A percentile compares a stretch with the other conserved stretches of the same genome.
These are phyloP conservation scores for Leptographium procerum DNA, from an alignment of 2,329 filamentous ascomycete genomes.

Conservation along the genomic window DNA sequence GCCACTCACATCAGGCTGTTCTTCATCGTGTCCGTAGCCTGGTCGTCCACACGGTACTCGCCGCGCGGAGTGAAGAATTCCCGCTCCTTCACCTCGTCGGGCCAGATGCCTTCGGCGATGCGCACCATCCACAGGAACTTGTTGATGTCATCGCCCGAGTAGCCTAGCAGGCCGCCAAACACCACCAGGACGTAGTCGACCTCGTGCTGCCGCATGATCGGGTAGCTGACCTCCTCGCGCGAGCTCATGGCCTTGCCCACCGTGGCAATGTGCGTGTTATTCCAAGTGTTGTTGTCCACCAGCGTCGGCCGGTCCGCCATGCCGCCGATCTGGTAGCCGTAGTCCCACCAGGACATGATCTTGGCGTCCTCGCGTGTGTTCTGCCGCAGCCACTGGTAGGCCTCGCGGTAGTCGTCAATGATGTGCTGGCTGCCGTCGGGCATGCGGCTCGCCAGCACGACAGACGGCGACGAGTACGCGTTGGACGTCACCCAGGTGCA, in stretches of 20 bases:
- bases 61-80: slow-evolving; percentile 90
- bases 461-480: slow-evolving; percentile 95
- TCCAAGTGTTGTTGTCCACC: slow-evolving; percentile 99
- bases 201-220: slow-evolving; percentile 96
- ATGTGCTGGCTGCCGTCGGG: slow-evolving; percentile 96
- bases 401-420: slow-evolving; percentile 98
- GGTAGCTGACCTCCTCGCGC: slow-evolving; percentile 93
- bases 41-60: slow-evolving; percentile 89
- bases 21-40: slow-evolving; percentile 92
- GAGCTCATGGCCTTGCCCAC: slow-evolving; percentile 99
- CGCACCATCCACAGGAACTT: slow-evolving; percentile 99
- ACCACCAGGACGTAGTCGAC: slow-evolving; percentile 98
- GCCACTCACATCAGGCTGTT: slow-evolving; percentile 89
- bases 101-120: slow-evolving; percentile 98
- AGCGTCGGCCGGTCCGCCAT: slow-evolving; percentile 97
- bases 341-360: slow-evolving; percentile 99
- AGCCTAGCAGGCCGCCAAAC: slow-evolving; percentile 89
- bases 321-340: slow-evolving; percentile 97
- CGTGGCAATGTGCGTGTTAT: slow-evolving; percentile 98
- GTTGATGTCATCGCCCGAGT: slow-evolving; percentile 98
- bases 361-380: slow-evolving; percentile 93
- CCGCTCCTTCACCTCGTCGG: slow-evolving; percentile 95
- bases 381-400: slow-evolving; percentile 98
- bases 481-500: slow-evolving; percentile 99
- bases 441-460: slow-evolving; percentile 83